A percentile compares a stretch with the other conserved stretches of the same genome.
Evolutionary conservation across 495 filamentous ascomycete genomes (phyloP).

Genomic region (Paragyromitra xinjiangensis): DNA sequence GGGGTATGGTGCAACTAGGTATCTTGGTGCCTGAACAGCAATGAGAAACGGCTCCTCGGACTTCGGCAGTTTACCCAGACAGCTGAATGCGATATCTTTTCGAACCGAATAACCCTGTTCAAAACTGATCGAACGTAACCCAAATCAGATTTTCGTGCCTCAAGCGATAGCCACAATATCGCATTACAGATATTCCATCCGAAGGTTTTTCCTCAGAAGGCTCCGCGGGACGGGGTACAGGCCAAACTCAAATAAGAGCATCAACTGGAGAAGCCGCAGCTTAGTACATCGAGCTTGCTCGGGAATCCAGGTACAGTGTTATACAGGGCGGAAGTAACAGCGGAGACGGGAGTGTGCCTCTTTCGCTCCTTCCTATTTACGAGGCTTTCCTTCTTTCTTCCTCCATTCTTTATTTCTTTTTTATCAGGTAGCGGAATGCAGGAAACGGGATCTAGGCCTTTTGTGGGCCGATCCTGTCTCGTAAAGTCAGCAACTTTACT

Average conservation of each 20-base stretch:
- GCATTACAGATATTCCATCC: not conserved
- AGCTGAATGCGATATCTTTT: constrained; percentile 26
- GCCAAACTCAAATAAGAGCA: not conserved
- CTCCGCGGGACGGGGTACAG: not conserved
- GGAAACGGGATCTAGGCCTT: constrained; percentile 1
- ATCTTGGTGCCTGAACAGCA: constrained; percentile 34
- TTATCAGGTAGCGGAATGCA: not conserved
- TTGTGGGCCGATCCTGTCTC: not conserved
- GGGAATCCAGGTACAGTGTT: constrained; percentile 1
- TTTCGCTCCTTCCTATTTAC: constrained; percentile 4
- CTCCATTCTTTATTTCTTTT: not conserved
- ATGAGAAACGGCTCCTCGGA: constrained; percentile 18
- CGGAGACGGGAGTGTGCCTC: not conserved
- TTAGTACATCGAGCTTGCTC: not conserved
- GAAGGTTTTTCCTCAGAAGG: not conserved
- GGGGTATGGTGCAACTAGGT: constrained; percentile 14
- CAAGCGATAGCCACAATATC: not conserved
- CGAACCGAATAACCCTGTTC: not conserved
- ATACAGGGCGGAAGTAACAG: not conserved
- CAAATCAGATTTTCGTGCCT: not conserved
- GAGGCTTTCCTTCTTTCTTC: not conserved
- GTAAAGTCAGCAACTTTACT: not conserved
- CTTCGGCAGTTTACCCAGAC: constrained; percentile 30
- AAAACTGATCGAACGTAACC: not conserved
- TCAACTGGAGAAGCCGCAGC: not conserved